A percentile compares a stretch with the other conserved stretches of the same genome.
phyloP scores from a whole-genome alignment of 2,329 filamentous ascomycete genomes.

The Zymoseptoria ardabiliae region DNA sequence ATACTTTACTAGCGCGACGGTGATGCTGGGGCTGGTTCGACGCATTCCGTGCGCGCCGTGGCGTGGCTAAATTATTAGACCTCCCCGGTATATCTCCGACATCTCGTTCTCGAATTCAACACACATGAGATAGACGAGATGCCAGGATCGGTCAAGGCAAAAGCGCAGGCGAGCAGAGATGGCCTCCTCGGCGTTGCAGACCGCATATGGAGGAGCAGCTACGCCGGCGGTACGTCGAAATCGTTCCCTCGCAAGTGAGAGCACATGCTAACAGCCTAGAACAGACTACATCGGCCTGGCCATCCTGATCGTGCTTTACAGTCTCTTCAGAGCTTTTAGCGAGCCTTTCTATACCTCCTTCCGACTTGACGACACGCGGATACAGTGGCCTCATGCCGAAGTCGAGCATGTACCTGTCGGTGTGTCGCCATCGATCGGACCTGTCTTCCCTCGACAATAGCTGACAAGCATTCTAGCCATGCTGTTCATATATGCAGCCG shows the following conservation, averaged over 20 bases:
- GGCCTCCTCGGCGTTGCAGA: not conserved
- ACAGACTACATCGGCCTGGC: slow-evolving; percentile 72
- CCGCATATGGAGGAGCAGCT: slow-evolving; percentile 55
- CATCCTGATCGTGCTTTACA: slow-evolving; percentile 60
- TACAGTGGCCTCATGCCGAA: slow-evolving; percentile 80
- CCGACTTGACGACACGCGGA: slow-evolving; percentile 72
- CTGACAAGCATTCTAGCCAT: slow-evolving; percentile 41
- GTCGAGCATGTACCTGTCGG: slow-evolving; percentile 74
- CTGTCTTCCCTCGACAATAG: not conserved
- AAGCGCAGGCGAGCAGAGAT: not conserved
- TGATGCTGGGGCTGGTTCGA: not conserved
- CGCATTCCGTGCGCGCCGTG: not conserved
- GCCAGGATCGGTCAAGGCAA: not conserved
- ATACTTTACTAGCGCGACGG: not conserved
- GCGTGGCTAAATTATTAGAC: not conserved
- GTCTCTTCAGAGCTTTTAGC: slow-evolving; percentile 56
- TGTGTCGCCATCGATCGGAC: slow-evolving; percentile 35
- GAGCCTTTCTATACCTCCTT: slow-evolving; percentile 95
- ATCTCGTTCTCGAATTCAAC: not conserved
- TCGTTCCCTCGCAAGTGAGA: not conserved
- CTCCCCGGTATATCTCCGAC: not conserved
- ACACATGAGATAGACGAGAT: not conserved
- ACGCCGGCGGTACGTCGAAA: slow-evolving; percentile 50
- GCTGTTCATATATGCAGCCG: slow-evolving; percentile 73
- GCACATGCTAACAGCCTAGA: not conserved